A percentile compares a stretch with the other conserved stretches of the same genome.
Evolutionary conservation across 345 rosid genomes (phyloP).

Genomic region (Camelina neglecta): DNA sequence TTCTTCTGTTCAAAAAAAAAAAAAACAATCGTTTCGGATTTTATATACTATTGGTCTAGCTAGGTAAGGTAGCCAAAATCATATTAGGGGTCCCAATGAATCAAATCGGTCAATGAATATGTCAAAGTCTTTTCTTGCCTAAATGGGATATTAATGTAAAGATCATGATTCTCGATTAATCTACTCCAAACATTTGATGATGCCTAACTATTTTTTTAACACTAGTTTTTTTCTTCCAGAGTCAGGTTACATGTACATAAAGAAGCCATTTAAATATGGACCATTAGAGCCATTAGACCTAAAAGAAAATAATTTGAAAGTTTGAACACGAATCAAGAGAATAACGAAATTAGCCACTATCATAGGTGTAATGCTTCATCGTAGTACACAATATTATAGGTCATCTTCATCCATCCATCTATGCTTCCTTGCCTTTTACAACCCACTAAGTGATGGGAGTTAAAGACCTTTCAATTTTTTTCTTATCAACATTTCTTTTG

Average conservation of each 20-base stretch:
- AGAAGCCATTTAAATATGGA: slow-evolving; percentile 4
- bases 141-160: not conserved
- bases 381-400: slow-evolving; percentile 19
- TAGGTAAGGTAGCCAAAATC: not conserved
- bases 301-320: slow-evolving; percentile 30
- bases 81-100: not conserved
- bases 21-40: not conserved
- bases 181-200: slow-evolving; percentile 7
- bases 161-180: not conserved
- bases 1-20: not conserved
- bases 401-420: slow-evolving; percentile 35
- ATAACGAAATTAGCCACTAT: slow-evolving; percentile 24
- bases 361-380: slow-evolving; percentile 24
- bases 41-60: not conserved
- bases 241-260: slow-evolving; percentile 35
- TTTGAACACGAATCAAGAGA: not conserved
- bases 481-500: not conserved
- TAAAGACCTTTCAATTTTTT: slow-evolving; percentile 29
- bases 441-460: slow-evolving; percentile 41
- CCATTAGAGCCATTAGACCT: slow-evolving; percentile 5
- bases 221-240: slow-evolving; percentile 1
- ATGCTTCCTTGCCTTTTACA: slow-evolving; percentile 26
- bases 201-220: slow-evolving; percentile 5
- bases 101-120: not conserved
- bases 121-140: not conserved